phyloP scores from a whole-genome alignment of 2,329 filamentous ascomycete genomes.

The Trichophyton schoenleinii region DNA sequence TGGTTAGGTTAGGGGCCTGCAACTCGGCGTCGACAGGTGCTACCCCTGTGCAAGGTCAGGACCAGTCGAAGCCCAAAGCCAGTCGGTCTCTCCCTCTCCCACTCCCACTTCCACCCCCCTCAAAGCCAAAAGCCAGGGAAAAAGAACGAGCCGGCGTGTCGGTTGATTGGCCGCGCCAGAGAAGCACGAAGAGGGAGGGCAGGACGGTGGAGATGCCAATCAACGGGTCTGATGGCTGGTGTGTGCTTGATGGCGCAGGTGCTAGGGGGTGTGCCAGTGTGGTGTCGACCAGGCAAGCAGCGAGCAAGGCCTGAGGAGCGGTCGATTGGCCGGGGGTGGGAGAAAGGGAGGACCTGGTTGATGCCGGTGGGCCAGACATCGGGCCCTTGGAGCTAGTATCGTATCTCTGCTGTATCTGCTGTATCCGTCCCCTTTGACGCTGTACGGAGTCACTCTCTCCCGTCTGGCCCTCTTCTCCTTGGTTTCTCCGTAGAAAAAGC shows the following conservation, averaged over 20 bases:
- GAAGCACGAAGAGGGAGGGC: not conserved
- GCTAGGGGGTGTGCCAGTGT: no score
- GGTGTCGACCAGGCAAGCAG: not conserved
- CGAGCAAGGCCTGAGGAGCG: not conserved
- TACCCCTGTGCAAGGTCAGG: not conserved
- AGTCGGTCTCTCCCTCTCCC: no score
- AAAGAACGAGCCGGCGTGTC: not conserved
- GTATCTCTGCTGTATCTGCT: not conserved
- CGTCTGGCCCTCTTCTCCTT: not conserved
- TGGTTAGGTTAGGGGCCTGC: not conserved
- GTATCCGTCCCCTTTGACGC: not conserved
- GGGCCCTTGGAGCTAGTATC: not conserved
- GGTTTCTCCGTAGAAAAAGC: no score
- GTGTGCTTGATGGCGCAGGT: not conserved
- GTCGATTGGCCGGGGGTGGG: constrained; percentile 1
- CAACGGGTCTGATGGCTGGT: not conserved
- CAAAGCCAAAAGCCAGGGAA: not conserved
- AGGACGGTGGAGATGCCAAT: not conserved
- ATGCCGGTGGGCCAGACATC: not conserved
- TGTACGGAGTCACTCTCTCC: no score
- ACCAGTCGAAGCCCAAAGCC: not conserved
- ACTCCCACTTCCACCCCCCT: no score
- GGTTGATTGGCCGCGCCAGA: not conserved
- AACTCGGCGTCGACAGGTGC: not conserved
- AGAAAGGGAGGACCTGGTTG: not conserved